Conservation (phyloP, 225 moss, liverwort and hornwort genomes). For the Physcomitrium patens region DNA sequence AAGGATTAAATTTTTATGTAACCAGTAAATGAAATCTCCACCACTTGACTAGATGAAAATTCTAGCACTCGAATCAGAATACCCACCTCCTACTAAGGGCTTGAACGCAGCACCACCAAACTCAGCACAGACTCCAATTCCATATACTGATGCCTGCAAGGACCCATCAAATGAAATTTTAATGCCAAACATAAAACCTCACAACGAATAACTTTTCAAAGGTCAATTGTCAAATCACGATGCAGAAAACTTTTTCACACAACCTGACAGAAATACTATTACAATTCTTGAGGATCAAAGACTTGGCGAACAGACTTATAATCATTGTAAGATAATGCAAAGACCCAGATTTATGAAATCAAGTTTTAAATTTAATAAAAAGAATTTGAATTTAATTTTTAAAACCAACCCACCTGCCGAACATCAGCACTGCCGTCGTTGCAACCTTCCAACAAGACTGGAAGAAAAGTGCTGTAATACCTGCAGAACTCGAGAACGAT, state of each 20-base stretch:
- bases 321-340: no score
- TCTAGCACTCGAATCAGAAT: background rate
- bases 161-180: slow-evolving; percentile 7
- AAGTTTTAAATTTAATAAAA: background rate
- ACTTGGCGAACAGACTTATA: no score
- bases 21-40: background rate
- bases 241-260: no score
- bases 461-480: slow-evolving; percentile 91
- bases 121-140: slow-evolving; percentile 98
- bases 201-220: background rate
- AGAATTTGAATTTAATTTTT: no score
- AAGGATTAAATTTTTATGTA: no score
- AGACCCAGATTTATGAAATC: background rate
- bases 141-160: slow-evolving; percentile 93
- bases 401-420: slow-evolving; percentile 68
- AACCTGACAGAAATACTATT: no score
- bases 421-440: slow-evolving; percentile 87
- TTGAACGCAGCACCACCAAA: slow-evolving; percentile 87
- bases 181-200: background rate
- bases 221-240: background rate
- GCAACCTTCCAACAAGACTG: slow-evolving; percentile 85
- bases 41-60: background rate
- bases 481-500: slow-evolving; percentile 42
- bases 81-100: slow-evolving; percentile 82
- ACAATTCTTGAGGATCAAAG: no score